phyloP scores from a whole-genome alignment of 441 rosid genomes.

The Corymbia calophylla region DNA sequence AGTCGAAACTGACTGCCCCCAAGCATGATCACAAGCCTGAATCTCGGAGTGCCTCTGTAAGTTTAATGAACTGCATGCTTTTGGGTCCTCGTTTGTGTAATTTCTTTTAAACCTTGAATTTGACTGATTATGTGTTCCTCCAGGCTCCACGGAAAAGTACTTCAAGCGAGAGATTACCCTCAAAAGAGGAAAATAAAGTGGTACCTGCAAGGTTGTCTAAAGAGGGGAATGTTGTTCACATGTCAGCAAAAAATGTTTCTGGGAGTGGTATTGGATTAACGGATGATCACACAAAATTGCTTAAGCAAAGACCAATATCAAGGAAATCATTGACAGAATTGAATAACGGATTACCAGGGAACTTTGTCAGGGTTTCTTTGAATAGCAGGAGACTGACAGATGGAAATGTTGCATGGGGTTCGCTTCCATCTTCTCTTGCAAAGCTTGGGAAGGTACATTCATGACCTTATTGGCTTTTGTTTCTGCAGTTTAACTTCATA shows the following conservation, averaged over 20 bases:
- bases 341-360: constrained; percentile 52
- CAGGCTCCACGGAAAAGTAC: constrained; percentile 78
- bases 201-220: constrained; percentile 38
- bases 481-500: not conserved
- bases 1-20: constrained; percentile 30
- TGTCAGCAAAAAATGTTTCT: constrained; percentile 37
- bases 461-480: not conserved
- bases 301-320: constrained; percentile 32
- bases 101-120: not conserved
- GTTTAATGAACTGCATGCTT: constrained; percentile 12
- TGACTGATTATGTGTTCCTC: not conserved
- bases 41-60: constrained; percentile 52
- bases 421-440: constrained; percentile 80
- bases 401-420: constrained; percentile 62
- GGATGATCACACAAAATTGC: constrained; percentile 47
- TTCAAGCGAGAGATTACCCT: constrained; percentile 48
- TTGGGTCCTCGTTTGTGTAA: not conserved
- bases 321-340: constrained; percentile 39
- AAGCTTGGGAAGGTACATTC: constrained; percentile 80
- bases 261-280: constrained; percentile 24
- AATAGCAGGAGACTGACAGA: constrained; percentile 58
- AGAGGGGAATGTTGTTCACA: constrained; percentile 43
- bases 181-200: constrained; percentile 52
- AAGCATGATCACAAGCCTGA: constrained; percentile 47
- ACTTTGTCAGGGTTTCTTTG: constrained; percentile 64